A percentile compares a stretch with the other conserved stretches of the same genome.
phyloP scores from a whole-genome alignment of 345 rosid species.

The Geranium brycei region DNA sequence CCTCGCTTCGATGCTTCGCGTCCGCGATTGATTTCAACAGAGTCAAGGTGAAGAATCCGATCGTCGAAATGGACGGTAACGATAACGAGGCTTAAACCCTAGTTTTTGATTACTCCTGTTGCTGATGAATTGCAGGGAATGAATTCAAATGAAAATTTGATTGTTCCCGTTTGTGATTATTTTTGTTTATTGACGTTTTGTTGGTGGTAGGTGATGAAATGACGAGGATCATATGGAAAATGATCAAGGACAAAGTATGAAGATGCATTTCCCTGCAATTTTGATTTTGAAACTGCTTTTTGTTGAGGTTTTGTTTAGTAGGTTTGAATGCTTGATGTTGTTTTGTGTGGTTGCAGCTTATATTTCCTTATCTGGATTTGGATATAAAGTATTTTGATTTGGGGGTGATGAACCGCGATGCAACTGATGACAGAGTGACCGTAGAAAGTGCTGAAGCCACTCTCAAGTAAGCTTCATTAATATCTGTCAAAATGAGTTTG shows the following conservation, averaged over 20 bases:
- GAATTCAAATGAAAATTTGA: not conserved
- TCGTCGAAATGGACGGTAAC: conserved; percentile 59
- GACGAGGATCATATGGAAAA: conserved; percentile 80
- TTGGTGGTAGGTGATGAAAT: conserved; percentile 75
- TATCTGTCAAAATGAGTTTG: not conserved
- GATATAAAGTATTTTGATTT: conserved; percentile 83
- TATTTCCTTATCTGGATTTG: conserved; percentile 68
- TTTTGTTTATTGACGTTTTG: conserved; percentile 1
- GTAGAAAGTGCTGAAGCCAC: conserved; percentile 80
- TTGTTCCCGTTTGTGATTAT: not conserved
- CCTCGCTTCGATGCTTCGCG: conserved; percentile 39
- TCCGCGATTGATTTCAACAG: conserved; percentile 28
- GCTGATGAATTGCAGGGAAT: not conserved
- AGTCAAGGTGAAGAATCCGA: conserved; percentile 42
- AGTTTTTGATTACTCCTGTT: not conserved
- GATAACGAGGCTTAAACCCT: conserved; percentile 4
- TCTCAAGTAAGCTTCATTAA: conserved; percentile 31
- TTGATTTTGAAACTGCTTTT: not conserved
- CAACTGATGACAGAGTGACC: conserved; percentile 74
- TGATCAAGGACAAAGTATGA: conserved; percentile 76
- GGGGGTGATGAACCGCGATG: conserved; percentile 84
- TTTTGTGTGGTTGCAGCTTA: conserved; percentile 45
- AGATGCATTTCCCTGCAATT: not conserved
- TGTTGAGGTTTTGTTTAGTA: conserved; percentile 2
- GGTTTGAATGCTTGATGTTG: not conserved